These are phyloP conservation scores for Melocanna baccifera DNA, from an alignment of 176 grass and related monocot species.

Conservation along the genomic window DNA sequence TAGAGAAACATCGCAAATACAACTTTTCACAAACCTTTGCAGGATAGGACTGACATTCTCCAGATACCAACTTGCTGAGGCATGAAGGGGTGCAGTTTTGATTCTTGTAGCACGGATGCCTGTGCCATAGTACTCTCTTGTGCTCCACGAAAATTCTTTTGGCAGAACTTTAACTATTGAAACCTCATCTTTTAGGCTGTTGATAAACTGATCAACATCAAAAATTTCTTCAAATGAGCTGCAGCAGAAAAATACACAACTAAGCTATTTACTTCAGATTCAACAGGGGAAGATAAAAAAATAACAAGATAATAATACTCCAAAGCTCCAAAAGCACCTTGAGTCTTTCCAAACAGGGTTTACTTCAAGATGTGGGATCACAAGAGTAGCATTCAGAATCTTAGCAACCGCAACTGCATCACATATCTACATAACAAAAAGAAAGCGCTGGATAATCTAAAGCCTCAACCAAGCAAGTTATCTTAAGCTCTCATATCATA, in stretches of 20 bases:
- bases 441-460: neutral
- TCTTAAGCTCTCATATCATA: conserved; percentile 11
- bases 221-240: conserved; percentile 91
- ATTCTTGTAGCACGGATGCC: conserved; percentile 81
- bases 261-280: conserved; percentile 11
- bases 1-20: neutral
- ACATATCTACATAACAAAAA: conserved; percentile 76
- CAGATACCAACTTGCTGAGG: conserved; percentile 85
- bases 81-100: conserved; percentile 84
- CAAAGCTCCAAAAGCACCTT: conserved; percentile 51
- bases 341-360: conserved; percentile 96
- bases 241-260: conserved; percentile 10
- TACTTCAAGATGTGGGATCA: conserved; percentile 92
- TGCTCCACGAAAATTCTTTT: conserved; percentile 90
- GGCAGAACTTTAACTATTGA: conserved; percentile 57
- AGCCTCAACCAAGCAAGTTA: neutral
- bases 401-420: conserved; percentile 92
- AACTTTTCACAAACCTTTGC: conserved; percentile 58
- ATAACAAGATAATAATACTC: neutral
- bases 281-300: conserved; percentile 17
- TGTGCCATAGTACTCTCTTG: conserved; percentile 83
- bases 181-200: conserved; percentile 65
- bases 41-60: conserved; percentile 88
- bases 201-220: conserved; percentile 82
- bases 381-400: conserved; percentile 90